Conservation (phyloP, 192 early-diverging fungal species). For the Coemansia sp. region DNA sequence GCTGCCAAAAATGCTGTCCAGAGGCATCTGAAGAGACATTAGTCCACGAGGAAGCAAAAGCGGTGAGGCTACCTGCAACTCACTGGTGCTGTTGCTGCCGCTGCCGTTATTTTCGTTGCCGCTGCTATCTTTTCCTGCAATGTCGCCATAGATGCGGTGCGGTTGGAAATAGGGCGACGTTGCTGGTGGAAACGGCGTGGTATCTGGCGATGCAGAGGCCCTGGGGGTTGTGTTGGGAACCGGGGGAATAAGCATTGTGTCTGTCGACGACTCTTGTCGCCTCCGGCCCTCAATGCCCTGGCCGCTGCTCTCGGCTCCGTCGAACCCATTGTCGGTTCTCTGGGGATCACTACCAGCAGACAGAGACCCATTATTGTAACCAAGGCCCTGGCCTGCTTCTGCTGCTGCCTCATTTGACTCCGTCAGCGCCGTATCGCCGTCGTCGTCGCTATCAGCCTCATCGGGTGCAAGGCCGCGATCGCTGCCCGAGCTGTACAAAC, state of each 20-base stretch:
- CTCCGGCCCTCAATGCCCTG: not conserved
- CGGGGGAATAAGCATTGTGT: conserved; percentile 14
- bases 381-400: not conserved
- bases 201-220: conserved; percentile 38
- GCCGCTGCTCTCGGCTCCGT: not conserved
- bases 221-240: conserved; percentile 33
- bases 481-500: not conserved
- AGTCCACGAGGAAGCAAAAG: conserved; percentile 32
- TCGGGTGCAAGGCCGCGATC: not conserved
- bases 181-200: conserved; percentile 29
- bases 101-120: not conserved
- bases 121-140: not conserved
- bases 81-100: conserved; percentile 6
- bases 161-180: conserved; percentile 29
- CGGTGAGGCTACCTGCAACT: conserved; percentile 35
- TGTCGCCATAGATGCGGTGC: not conserved
- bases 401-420: conserved; percentile 1
- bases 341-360: not conserved
- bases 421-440: too few relatives aligned
- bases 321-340: not conserved
- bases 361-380: not conserved
- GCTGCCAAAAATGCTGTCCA: conserved; percentile 37
- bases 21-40: conserved; percentile 23
- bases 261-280: conserved; percentile 3
- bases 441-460: not conserved